These are phyloP conservation scores for Pythium oligandrum DNA, from an alignment of 352 stramenopile genomes.

Conservation along the genomic window DNA sequence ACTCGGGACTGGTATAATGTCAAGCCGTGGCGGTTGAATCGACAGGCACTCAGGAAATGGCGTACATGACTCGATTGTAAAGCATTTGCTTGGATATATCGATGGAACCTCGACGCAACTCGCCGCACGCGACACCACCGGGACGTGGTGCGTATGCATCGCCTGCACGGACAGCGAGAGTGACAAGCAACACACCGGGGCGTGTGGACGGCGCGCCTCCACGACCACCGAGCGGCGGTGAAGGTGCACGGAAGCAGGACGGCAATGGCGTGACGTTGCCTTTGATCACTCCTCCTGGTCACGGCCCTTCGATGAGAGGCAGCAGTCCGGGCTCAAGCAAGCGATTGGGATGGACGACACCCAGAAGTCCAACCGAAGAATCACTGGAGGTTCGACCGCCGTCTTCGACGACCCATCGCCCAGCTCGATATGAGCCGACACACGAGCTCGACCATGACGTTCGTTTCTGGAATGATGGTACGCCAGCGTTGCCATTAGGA, in stretches of 20 bases:
- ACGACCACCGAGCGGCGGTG: too few species aligned
- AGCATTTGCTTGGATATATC: too few species aligned
- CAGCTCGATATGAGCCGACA: not conserved
- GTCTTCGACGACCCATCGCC: not conserved
- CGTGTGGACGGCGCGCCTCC: too few species aligned
- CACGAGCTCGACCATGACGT: not conserved
- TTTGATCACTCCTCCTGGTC: slow-evolving; percentile 12
- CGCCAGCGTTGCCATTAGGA: slow-evolving; percentile 5
- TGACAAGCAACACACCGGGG: not conserved
- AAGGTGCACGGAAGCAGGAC: not conserved
- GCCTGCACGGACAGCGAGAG: slow-evolving; percentile 6
- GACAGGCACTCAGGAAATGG: too few species aligned
- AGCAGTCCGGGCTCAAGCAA: slow-evolving; percentile 1
- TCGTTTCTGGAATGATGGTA: slow-evolving; percentile 15
- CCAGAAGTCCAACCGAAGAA: slow-evolving; percentile 15
- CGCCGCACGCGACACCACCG: too few species aligned
- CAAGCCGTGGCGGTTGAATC: too few species aligned
- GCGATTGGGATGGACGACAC: slow-evolving; percentile 38
- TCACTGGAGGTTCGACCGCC: slow-evolving; percentile 1
- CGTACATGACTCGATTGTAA: too few species aligned
- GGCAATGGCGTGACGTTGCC: slow-evolving; percentile 14
- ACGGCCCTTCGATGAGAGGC: not conserved
- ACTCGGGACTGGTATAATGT: too few species aligned
- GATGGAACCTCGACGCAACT: too few species aligned
- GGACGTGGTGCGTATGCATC: slow-evolving; percentile 4